Base-by-base conservation (phyloP, 202 grass and related monocot genomes). In the Panicum virgatum region DNA sequence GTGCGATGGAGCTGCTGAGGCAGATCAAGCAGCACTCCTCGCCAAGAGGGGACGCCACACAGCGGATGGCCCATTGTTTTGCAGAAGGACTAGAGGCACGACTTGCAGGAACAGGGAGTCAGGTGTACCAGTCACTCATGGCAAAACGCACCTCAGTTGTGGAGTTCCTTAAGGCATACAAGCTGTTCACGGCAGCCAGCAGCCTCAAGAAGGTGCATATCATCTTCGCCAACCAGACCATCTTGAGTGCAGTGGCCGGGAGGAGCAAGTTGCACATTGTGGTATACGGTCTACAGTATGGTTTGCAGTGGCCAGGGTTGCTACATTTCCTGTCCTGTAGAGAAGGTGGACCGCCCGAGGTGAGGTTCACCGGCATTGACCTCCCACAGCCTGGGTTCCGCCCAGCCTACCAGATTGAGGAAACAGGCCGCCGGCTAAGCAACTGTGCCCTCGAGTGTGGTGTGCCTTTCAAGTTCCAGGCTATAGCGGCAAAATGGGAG, bases 61-160 rank as follows among this genome's bases (percentile, higher is more conserved):
- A 97, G 86, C 81, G 94, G 74, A 61, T 97, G 71, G 94, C 94
- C 1, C 72, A 87, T 46, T 94, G 88, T 59, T 94, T 97, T 9
- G 79, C 89, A 0, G 75, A 91, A 50, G 94, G 94, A 11, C 88
- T 97, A 20, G 83, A 97, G 61, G 90, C 88, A 0, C 87, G 94
- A 6, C 77, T 97, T 18, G 89, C 83, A 2, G 94, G 94, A 52
- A 94, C 82, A 4, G 92, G 94, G 26, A 97, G 90, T 61, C 73
- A 84, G 32, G 45, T 82, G 12, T 97, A 94, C 72, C 69, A 56
- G 34, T 90, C 92, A 9, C 85, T 94, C 11, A 7, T 89, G 32
- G 61, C 81, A 5, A 83, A 91, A 9, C 81, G 84, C 26, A 90
- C 65, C 37, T 88, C 88, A 0, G 73, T 83, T 2, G 84, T 83